phyloP scores from a whole-genome alignment of 2,329 filamentous ascomycete species.

The Phaeosphaeria sp. region DNA sequence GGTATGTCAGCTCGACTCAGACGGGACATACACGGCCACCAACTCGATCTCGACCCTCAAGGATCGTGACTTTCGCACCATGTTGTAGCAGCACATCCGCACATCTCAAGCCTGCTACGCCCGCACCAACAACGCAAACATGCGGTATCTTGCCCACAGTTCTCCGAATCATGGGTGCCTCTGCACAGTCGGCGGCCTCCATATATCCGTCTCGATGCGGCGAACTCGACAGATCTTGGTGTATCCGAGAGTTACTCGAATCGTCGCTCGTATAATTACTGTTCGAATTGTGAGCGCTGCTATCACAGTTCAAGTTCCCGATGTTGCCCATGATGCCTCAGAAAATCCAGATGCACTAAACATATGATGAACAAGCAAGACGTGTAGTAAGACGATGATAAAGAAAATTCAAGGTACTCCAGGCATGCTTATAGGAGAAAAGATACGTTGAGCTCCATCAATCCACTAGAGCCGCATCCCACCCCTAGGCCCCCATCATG shows the following conservation, averaged over 20 bases:
- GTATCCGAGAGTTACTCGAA: slow-evolving; percentile 38
- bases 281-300: slow-evolving; percentile 35
- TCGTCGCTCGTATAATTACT: slow-evolving; percentile 20
- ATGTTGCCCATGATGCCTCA: slow-evolving; percentile 26
- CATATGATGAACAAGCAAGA: not conserved
- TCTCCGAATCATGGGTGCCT: slow-evolving; percentile 37
- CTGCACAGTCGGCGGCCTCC: slow-evolving; percentile 20
- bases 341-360: not conserved
- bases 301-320: slow-evolving; percentile 34
- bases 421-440: not conserved
- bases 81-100: slow-evolving; percentile 70
- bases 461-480: not conserved
- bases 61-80: slow-evolving; percentile 71
- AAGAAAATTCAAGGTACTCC: not conserved
- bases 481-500: not conserved
- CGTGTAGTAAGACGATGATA: not conserved
- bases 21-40: slow-evolving; percentile 65
- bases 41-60: slow-evolving; percentile 72
- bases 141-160: slow-evolving; percentile 55
- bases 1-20: slow-evolving; percentile 3
- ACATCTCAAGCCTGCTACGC: slow-evolving; percentile 73
- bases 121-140: slow-evolving; percentile 73
- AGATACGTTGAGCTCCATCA: not conserved
- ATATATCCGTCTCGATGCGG: slow-evolving; percentile 32
- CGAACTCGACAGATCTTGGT: slow-evolving; percentile 42